A percentile compares a stretch with the other conserved stretches of the same genome.
Conservation (phyloP, 345 rosid species). For the Corymbia maculata region DNA sequence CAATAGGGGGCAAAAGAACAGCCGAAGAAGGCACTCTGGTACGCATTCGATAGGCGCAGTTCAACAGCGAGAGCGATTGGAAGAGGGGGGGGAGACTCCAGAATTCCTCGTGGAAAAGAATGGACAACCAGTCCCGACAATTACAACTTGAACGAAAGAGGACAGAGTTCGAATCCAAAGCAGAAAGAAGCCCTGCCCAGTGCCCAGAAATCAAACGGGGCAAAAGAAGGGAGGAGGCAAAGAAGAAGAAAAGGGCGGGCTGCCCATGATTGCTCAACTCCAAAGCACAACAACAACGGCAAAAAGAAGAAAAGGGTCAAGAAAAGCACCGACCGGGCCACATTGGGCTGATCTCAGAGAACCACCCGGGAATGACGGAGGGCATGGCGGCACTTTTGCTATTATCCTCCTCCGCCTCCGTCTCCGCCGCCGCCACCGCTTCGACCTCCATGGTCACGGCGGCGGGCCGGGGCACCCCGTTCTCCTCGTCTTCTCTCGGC, state of each 20-base stretch:
- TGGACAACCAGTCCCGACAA: not conserved
- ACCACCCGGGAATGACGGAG: slow-evolving; percentile 44
- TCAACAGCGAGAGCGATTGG: not conserved
- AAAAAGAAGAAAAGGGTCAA: not conserved
- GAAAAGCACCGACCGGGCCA: slow-evolving; percentile 37
- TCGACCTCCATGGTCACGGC: slow-evolving; percentile 9
- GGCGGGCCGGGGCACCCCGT: slow-evolving; percentile 7
- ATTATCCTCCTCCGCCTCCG: not conserved
- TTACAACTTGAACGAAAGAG: not conserved
- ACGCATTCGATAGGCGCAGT: not conserved
- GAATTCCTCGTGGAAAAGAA: not conserved
- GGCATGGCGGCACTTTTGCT: not conserved
- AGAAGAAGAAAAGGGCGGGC: not conserved
- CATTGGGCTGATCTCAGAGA: slow-evolving; percentile 53
- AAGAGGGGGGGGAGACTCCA: not conserved
- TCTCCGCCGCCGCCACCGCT: not conserved
- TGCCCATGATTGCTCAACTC: not conserved
- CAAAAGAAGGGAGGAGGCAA: not conserved
- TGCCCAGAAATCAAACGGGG: not conserved
- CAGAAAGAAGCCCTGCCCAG: not conserved
- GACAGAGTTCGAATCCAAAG: not conserved
- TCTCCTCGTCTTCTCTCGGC: slow-evolving; percentile 31
- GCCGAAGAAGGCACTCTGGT: not conserved
- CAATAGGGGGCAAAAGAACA: not conserved
- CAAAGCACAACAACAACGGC: not conserved